A percentile compares a stretch with the other conserved stretches of the same genome.
Evolutionary conservation across 2,329 filamentous ascomycete species (phyloP).

Genomic region (Talaromyces rugulosus): DNA sequence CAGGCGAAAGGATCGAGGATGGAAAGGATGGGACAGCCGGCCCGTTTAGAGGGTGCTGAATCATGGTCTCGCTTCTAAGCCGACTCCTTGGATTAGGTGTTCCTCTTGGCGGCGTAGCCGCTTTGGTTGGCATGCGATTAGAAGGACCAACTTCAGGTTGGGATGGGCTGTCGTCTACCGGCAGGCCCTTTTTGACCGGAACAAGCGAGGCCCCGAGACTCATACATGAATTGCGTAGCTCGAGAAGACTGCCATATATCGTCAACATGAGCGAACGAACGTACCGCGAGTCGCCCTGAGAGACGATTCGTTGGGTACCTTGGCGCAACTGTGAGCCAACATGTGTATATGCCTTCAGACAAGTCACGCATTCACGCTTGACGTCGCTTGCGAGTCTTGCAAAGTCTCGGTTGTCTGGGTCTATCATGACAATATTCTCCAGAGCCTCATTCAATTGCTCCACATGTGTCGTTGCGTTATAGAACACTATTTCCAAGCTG

Average conservation of each 20-base stretch:
- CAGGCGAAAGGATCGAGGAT: constrained; percentile 30
- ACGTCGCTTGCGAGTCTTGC: constrained; percentile 37
- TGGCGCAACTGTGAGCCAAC: constrained; percentile 48
- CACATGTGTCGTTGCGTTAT: constrained; percentile 53
- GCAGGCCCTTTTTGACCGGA: constrained; percentile 21
- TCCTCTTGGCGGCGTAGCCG: constrained; percentile 46
- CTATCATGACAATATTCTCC: constrained; percentile 45
- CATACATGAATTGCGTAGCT: constrained; percentile 56
- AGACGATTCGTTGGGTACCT: constrained; percentile 48
- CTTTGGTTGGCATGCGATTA: constrained; percentile 26
- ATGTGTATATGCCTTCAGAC: constrained; percentile 47
- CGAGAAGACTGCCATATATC: constrained; percentile 55
- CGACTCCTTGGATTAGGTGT: constrained; percentile 41
- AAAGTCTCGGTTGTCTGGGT: constrained; percentile 49
- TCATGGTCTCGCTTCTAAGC: constrained; percentile 48
- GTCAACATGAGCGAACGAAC: constrained; percentile 57
- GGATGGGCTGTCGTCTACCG: constrained; percentile 22
- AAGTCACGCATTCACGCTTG: constrained; percentile 45
- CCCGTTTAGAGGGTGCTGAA: constrained; percentile 40
- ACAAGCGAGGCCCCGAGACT: constrained; percentile 45
- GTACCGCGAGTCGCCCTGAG: constrained; percentile 53
- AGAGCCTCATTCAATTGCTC: constrained; percentile 54
- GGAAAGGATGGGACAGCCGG: constrained; percentile 12
- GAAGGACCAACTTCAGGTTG: constrained; percentile 25
- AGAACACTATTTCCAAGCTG: constrained; percentile 53